Conservation (phyloP, 2,329 filamentous ascomycete species). For the Aureobasidium sp. region DNA sequence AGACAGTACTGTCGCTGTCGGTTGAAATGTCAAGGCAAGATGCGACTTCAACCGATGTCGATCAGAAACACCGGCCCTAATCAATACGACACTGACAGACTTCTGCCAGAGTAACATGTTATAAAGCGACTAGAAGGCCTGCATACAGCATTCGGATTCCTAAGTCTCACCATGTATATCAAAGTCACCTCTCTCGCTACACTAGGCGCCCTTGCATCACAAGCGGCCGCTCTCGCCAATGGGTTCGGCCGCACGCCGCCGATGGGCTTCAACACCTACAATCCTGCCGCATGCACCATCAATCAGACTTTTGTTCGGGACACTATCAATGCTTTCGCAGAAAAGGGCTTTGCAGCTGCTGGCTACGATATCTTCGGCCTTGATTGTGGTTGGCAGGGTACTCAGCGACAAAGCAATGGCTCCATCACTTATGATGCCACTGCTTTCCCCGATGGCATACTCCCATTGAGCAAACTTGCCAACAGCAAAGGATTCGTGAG, state of each 20-base stretch:
- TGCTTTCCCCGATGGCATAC: constrained; percentile 46
- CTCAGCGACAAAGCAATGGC: constrained; percentile 35
- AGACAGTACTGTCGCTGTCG: background rate
- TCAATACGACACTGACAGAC: background rate
- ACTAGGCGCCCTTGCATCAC: background rate
- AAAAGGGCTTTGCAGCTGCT: constrained; percentile 22
- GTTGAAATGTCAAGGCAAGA: background rate
- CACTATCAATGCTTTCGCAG: constrained; percentile 21
- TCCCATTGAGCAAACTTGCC: constrained; percentile 44
- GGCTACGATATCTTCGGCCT: constrained; percentile 53
- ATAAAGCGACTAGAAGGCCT: background rate
- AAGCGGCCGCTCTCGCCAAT: constrained; percentile 21
- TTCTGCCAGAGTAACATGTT: no score
- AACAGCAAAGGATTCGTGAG: constrained; percentile 28
- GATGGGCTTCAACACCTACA: constrained; percentile 26
- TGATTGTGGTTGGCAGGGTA: constrained; percentile 52
- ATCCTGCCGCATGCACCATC: constrained; percentile 22
- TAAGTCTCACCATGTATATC: background rate
- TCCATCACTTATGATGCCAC: constrained; percentile 45
- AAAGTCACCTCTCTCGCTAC: background rate
- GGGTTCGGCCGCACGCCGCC: constrained; percentile 25
- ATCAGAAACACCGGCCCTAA: background rate
- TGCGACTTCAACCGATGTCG: background rate
- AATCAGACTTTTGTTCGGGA: constrained; percentile 20
- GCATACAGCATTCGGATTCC: background rate